These are phyloP conservation scores for Kuraishia borneana DNA, from an alignment of 805 yeast genomes.

Conservation along the genomic window DNA sequence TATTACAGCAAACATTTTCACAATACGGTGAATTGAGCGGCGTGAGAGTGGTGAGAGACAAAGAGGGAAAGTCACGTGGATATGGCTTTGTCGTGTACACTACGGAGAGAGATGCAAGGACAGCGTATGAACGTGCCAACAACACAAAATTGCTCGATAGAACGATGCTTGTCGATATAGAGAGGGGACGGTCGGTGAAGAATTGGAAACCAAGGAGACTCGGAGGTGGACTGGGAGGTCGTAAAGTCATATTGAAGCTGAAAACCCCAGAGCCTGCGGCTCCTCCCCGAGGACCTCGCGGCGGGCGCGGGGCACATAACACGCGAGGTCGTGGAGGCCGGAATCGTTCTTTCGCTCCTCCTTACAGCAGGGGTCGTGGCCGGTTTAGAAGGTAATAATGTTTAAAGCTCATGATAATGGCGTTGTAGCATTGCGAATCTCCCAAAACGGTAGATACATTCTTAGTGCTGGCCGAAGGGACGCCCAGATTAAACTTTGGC, in stretches of 20 bases:
- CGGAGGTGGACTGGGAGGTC: constrained; percentile 93
- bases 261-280: not conserved
- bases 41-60: constrained; percentile 44
- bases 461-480: not conserved
- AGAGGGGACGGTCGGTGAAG: constrained; percentile 53
- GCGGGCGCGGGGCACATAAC: too few species aligned
- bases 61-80: constrained; percentile 58
- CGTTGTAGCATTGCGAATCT: not conserved
- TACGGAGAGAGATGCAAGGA: constrained; percentile 44
- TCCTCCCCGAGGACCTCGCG: not conserved
- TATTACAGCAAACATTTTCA: constrained; percentile 49
- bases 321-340: too few species aligned
- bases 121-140: constrained; percentile 51
- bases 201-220: constrained; percentile 66
- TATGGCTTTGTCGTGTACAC: constrained; percentile 76
- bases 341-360: too few species aligned
- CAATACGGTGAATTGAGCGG: constrained; percentile 63
- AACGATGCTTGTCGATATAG: constrained; percentile 56
- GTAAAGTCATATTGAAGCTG: constrained; percentile 23
- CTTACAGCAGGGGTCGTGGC: too few species aligned
- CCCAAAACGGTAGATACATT: not conserved
- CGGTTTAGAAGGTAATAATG: too few species aligned
- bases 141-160: constrained; percentile 40
- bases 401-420: too few species aligned
- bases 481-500: not conserved